phyloP scores from a whole-genome alignment of 176 grass and related monocot genomes.

The Rhynchospora tenuis region DNA sequence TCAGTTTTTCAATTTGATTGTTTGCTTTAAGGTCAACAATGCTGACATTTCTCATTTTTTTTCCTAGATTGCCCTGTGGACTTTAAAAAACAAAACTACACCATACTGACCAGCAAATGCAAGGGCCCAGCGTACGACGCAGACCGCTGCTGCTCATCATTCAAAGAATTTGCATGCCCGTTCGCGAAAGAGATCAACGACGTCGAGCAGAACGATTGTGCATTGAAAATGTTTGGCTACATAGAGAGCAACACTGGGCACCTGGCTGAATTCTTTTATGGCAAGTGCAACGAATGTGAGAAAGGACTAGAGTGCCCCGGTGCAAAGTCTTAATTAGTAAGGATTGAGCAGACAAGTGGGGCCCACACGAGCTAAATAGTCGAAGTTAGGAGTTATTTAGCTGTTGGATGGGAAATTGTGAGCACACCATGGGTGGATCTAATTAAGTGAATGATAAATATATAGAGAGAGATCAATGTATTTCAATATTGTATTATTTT shows the following conservation, averaged over 20 bases:
- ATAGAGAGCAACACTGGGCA: conserved; percentile 48
- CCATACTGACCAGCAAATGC: conserved; percentile 61
- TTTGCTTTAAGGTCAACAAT: not conserved
- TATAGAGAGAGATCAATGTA: not conserved
- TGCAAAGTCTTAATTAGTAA: not conserved
- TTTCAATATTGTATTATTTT: not conserved
- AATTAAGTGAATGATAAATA: not conserved
- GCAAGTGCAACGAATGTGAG: conserved; percentile 46
- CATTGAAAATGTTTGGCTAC: conserved; percentile 55
- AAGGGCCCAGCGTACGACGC: conserved; percentile 39
- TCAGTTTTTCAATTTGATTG: not conserved
- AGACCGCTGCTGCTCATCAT: conserved; percentile 33
- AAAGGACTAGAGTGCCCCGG: conserved; percentile 30
- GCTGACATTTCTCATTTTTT: not conserved
- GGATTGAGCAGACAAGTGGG: not conserved
- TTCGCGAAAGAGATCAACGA: conserved; percentile 37
- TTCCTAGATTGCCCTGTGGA: conserved; percentile 41
- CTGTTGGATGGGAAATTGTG: not conserved
- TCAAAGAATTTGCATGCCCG: conserved; percentile 65
- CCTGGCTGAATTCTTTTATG: conserved; percentile 48
- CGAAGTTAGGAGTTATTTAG: not conserved
- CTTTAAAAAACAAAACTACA: conserved; percentile 69
- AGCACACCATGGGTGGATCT: not conserved
- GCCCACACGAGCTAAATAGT: conserved; percentile 4
- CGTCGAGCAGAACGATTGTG: conserved; percentile 26